Conservation (phyloP, 1,139 yeast species). For the Meyerozyma sp. region DNA sequence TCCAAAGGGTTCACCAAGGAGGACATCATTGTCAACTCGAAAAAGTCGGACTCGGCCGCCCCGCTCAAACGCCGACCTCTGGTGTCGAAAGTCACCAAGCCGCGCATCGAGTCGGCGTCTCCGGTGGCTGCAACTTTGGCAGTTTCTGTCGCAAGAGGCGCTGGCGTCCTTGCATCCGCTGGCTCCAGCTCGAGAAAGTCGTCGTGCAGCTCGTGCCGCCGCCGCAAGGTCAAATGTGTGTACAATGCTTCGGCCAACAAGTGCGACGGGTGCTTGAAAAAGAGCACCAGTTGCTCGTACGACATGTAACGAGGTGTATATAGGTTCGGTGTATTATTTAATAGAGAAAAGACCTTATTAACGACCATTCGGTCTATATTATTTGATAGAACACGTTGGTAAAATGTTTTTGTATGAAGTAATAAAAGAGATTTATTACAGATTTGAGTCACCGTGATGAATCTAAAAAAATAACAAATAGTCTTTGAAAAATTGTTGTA, state of each 20-base stretch:
- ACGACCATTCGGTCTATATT: no score
- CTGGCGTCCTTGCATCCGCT: background rate
- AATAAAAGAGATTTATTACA: no score
- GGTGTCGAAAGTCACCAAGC: background rate
- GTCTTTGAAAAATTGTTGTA: no score
- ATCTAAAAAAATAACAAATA: no score
- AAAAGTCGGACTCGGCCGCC: conserved; percentile 7
- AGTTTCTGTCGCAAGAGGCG: background rate
- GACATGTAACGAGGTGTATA: conserved; percentile 5
- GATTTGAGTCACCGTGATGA: no score
- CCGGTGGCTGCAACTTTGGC: background rate
- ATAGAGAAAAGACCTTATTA: no score
- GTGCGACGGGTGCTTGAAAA: conserved; percentile 35
- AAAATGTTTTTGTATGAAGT: no score
- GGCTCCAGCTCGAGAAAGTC: conserved; percentile 20
- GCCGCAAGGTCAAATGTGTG: conserved; percentile 35
- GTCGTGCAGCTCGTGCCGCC: conserved; percentile 33
- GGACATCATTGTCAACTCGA: conserved; percentile 33
- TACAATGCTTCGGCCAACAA: conserved; percentile 20
- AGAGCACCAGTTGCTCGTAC: conserved; percentile 29
- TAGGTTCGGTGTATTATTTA: background rate
- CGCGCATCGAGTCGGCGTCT: background rate
- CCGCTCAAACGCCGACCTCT: background rate
- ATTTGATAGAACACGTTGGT: no score
- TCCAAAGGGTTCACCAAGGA: conserved; percentile 59